phyloP scores from a whole-genome alignment of 495 filamentous ascomycete species.

The Delitschia confertaspora region DNA sequence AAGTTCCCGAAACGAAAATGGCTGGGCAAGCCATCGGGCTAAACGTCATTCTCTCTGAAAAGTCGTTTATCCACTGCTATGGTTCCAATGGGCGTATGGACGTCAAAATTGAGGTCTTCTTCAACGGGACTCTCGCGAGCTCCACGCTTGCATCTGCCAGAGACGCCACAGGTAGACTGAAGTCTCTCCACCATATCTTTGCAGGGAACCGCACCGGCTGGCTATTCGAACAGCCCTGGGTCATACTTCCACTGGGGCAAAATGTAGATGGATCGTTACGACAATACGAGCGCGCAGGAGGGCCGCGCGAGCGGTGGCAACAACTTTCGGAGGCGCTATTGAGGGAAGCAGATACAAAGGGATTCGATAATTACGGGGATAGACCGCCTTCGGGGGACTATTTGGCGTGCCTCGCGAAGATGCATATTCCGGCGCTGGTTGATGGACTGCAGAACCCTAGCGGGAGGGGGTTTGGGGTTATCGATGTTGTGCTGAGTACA shows the following conservation, averaged over 20 bases:
- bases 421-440: slow-evolving; percentile 30
- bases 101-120: slow-evolving; percentile 39
- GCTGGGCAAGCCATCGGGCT: slow-evolving; percentile 20
- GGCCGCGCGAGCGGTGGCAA: slow-evolving; percentile 32
- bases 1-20: background rate
- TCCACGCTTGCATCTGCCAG: slow-evolving; percentile 20
- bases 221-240: slow-evolving; percentile 37
- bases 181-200: slow-evolving; percentile 27
- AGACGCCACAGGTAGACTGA: background rate
- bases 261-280: slow-evolving; percentile 19
- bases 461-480: slow-evolving; percentile 32
- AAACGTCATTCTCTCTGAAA: slow-evolving; percentile 25
- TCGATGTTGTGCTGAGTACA: slow-evolving; percentile 38
- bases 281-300: slow-evolving; percentile 2
- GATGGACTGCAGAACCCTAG: slow-evolving; percentile 25
- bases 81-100: slow-evolving; percentile 11
- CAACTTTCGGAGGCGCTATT: slow-evolving; percentile 28
- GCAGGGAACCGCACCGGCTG: slow-evolving; percentile 32
- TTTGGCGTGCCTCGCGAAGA: slow-evolving; percentile 32
- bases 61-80: slow-evolving; percentile 23
- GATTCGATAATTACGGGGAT: slow-evolving; percentile 28
- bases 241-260: slow-evolving; percentile 31
- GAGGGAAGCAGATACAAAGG: slow-evolving; percentile 31
- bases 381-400: slow-evolving; percentile 33
- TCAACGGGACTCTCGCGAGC: slow-evolving; percentile 38